These are phyloP conservation scores for Penicillium sp. DNA, from an alignment of 2,329 filamentous ascomycete genomes.

Conservation along the genomic window DNA sequence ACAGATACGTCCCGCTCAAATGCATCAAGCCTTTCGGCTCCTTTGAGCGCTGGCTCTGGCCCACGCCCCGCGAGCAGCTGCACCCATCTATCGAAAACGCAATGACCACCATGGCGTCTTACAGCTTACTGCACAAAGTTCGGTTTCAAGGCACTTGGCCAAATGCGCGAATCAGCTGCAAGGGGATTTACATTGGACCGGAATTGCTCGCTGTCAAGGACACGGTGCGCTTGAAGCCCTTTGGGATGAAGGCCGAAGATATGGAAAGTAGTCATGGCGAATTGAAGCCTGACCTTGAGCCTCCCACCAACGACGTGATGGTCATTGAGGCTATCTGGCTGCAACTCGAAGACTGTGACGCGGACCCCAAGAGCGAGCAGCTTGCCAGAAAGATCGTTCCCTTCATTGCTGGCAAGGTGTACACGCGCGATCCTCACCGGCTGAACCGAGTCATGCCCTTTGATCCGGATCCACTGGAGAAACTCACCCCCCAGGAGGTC, in stretches of 20 bases:
- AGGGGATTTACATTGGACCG: slow-evolving; percentile 51
- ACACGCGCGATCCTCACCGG: slow-evolving; percentile 29
- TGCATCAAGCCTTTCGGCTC: slow-evolving; percentile 51
- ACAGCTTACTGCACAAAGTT: slow-evolving; percentile 49
- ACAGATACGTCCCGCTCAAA: slow-evolving; percentile 50
- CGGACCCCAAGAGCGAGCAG: slow-evolving; percentile 41
- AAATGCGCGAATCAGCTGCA: slow-evolving; percentile 46
- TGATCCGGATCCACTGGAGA: slow-evolving; percentile 12
- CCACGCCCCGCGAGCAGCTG: slow-evolving; percentile 36
- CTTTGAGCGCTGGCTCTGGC: slow-evolving; percentile 47
- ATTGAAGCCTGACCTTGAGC: slow-evolving; percentile 7
- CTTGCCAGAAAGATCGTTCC: slow-evolving; percentile 42
- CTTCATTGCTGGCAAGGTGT: slow-evolving; percentile 47
- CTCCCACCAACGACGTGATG: slow-evolving; percentile 47
- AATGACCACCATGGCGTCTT: slow-evolving; percentile 47
- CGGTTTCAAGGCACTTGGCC: slow-evolving; percentile 52
- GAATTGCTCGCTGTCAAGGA: slow-evolving; percentile 53
- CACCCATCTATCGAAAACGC: slow-evolving; percentile 53
- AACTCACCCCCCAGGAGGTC: slow-evolving; percentile 30
- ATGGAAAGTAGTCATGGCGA: slow-evolving; percentile 11
- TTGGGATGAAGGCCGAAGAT: slow-evolving; percentile 9
- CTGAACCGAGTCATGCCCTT: slow-evolving; percentile 20
- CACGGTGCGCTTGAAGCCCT: slow-evolving; percentile 46
- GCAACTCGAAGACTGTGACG: slow-evolving; percentile 44
- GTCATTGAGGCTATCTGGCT: slow-evolving; percentile 50